Percentiles rank a stretch among this genome's conserved stretches.
phyloP scores from a whole-genome alignment of 1,284 basidiomycete genomes.

The Moesziomyces sp. region DNA sequence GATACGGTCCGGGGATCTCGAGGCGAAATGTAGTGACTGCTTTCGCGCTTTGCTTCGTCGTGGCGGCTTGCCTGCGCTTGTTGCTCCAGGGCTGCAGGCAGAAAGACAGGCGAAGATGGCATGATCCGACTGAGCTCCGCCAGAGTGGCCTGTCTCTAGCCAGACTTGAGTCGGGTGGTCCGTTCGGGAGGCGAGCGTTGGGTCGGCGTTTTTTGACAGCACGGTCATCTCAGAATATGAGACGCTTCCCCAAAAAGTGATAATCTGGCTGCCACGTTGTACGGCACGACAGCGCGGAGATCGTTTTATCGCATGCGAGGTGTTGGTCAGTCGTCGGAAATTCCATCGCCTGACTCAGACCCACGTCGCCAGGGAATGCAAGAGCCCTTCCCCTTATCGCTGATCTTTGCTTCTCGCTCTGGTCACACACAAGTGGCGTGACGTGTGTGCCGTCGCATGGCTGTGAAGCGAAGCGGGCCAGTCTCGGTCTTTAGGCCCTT shows the following conservation, averaged over 20 bases:
- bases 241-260: conserved; percentile 2
- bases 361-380: conserved; percentile 5
- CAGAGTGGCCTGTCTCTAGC: background rate
- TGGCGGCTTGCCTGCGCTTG: background rate
- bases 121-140: background rate
- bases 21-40: background rate
- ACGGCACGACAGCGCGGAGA: background rate
- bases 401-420: background rate
- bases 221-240: background rate
- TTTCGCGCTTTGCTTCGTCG: background rate
- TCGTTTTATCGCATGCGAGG: conserved; percentile 1
- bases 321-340: conserved; percentile 2
- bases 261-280: background rate
- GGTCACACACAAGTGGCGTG: background rate
- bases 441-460: background rate
- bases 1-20: background rate
- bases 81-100: background rate
- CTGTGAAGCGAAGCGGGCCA: background rate
- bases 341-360: conserved; percentile 22
- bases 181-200: too few relatives aligned
- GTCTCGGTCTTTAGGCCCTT: background rate
- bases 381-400: background rate
- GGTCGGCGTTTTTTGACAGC: conserved; percentile 28
- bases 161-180: background rate
- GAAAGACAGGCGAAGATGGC: background rate